Base-by-base conservation (phyloP, 2,329 filamentous ascomycete species). In the Periconia digitata region DNA sequence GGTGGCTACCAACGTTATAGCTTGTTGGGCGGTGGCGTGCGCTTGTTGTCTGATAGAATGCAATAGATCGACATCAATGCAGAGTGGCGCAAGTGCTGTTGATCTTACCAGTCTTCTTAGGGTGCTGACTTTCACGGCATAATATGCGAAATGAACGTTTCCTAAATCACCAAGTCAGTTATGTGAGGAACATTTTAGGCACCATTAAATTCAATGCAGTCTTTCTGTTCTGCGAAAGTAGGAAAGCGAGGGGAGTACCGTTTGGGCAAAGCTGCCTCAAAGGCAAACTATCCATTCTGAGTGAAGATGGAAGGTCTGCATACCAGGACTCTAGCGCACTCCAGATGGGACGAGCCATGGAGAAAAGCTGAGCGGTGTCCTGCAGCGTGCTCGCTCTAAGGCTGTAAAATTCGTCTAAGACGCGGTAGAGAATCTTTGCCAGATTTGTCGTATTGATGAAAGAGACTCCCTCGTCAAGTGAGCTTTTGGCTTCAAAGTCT, bases 1-100 rank as follows among this genome's bases (percentile, higher is more conserved):
- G 23, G 45, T 43, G 2, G 44, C 37, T n/a, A 54, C 51, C 7
- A 51, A 37, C 21, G 48, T 27, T 7, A 43, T 48, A n/a, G 51
- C 51, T 18, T 48, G 32, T 45, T 45, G 41, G 2, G 48, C 51
- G 15, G 42, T 44, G 15, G 36, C 42, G 32, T 44, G 42, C n/a
- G 42, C 42, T 24, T 44, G 29, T 8, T 17, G 47, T 51, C 21
- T 50, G 35, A 42, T 46, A 27, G 38, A 18, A 34, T 39, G 46
- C 8, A 54, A 29, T 8, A 51, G 44, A 27, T 32, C 16, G 8
- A 48, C 42, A 22, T 54, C 51, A 17, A 49, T 35, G 16, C 51
- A 54, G 18, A 51, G 44, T 15, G 51, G 51, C n/a, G 51, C 48
- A 22, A 54, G 46, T 6, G 51, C 51, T 16, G 51, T 54, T 2